Evolutionary conservation across 768 basidiomycete species (phyloP), one percentile per base, ranked within the genome.

Genomic region (Neoboletus magnificus): DNA sequence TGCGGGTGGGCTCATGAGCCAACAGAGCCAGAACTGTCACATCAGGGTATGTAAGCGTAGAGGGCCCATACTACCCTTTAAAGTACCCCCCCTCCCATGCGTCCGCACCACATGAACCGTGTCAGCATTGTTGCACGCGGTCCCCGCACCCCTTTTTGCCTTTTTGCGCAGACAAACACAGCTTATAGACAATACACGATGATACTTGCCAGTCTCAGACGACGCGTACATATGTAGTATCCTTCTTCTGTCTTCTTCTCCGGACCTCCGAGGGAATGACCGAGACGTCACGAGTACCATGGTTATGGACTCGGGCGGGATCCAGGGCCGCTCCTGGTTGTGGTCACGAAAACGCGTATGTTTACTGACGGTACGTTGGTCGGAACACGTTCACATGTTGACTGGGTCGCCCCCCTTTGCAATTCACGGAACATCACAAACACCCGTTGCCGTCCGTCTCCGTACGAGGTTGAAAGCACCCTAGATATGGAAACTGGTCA

Each of bases 221-320:
- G 54, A 46, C 48, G 41, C 43, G 50, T 50, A 61, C 49, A 50
- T 58, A 59, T 51, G 54, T 48, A 10, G 23, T 18, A 4, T 37
- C 30, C 20, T 20, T 22, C 55, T 56, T 57, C 42, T 3, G 12
- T 43, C 39, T 46, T 58, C 48, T 57, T 47, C 50, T 54, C 54
- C 62, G 65, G 35, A 55, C 32, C 9, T 66, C 65, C 65, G 65
- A 66, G 65, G 65, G 41, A 42, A 54, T 54, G 54, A 44, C n/a
- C 6, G 35, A 43, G 45, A 45, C 35, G 44, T 40, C 20, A 32
- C 25, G 18, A 12, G 11, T n/a, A 13, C 7, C 25, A 10, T 32
- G 56, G 46, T 15, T 5, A 39, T 42, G 33, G 43, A 46, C 37
- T 22, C 36, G 43, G 33, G 13, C 55, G 50, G 54, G 36, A 52